phyloP scores from a whole-genome alignment of 2,329 filamentous ascomycete genomes.

The Aspergillus sergii region DNA sequence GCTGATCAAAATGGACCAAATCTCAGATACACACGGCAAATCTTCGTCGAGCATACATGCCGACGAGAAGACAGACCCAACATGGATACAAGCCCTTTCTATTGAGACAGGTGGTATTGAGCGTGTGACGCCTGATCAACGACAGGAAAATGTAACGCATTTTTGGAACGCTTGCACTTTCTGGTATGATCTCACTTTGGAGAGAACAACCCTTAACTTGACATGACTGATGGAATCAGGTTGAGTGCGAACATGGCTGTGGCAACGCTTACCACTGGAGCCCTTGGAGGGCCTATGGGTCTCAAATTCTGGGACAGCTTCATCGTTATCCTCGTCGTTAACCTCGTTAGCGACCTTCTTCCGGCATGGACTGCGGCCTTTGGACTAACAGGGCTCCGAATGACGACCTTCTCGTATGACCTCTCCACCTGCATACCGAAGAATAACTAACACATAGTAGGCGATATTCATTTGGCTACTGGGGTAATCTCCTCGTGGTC shows the following conservation, averaged over 20 bases:
- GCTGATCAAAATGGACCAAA: constrained; percentile 3
- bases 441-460: constrained; percentile 11
- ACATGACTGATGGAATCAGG: constrained; percentile 20
- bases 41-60: background rate
- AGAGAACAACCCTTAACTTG: background rate
- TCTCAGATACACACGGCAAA: background rate
- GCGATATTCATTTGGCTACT: constrained; percentile 43
- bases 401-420: constrained; percentile 37
- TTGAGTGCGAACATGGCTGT: constrained; percentile 43
- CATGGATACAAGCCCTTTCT: constrained; percentile 22
- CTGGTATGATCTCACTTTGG: constrained; percentile 12
- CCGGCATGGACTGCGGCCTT: constrained; percentile 34
- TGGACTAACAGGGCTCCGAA: constrained; percentile 38
- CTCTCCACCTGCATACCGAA: background rate
- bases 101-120: constrained; percentile 29
- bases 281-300: constrained; percentile 34
- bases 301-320: constrained; percentile 43
- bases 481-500: constrained; percentile 41
- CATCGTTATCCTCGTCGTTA: constrained; percentile 38
- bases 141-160: constrained; percentile 25
- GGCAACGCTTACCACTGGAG: constrained; percentile 37
- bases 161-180: constrained; percentile 29
- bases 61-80: background rate
- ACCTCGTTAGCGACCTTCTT: constrained; percentile 34
- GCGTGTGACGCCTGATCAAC: constrained; percentile 25